Evolutionary conservation across 192 early-diverging fungal genomes (phyloP).

Genomic region (Dimargaris xerosporica): DNA sequence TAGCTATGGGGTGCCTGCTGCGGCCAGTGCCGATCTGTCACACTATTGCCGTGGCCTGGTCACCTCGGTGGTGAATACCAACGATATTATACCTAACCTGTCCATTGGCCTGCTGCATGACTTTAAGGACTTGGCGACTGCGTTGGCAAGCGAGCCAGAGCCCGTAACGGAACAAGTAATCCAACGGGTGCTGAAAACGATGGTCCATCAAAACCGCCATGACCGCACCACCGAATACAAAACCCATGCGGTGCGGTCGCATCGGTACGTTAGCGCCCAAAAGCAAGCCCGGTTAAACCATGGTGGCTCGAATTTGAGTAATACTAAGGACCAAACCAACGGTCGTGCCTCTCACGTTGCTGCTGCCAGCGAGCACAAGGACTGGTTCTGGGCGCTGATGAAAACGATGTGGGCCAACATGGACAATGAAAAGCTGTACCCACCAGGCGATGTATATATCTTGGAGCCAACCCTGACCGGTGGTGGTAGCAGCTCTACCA

Average conservation of each 20-base stretch:
- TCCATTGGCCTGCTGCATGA: slow-evolving; percentile 63
- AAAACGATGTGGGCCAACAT: slow-evolving; percentile 72
- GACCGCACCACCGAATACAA: neutral
- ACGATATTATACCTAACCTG: slow-evolving; percentile 62
- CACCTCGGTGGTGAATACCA: slow-evolving; percentile 65
- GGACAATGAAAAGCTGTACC: slow-evolving; percentile 72
- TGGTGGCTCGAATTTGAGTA: neutral
- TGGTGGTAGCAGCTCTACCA: neutral
- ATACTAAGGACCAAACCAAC: neutral
- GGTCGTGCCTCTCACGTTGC: neutral
- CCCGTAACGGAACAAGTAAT: slow-evolving; percentile 50
- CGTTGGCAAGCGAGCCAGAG: slow-evolving; percentile 37
- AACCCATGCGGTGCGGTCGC: neutral
- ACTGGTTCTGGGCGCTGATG: slow-evolving; percentile 72
- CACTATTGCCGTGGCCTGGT: slow-evolving; percentile 52
- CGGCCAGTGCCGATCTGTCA: slow-evolving; percentile 51
- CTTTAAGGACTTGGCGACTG: slow-evolving; percentile 51
- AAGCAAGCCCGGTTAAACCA: neutral
- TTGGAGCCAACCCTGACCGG: slow-evolving; percentile 13
- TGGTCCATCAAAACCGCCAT: slow-evolving; percentile 3
- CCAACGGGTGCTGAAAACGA: slow-evolving; percentile 30
- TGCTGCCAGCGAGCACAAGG: slow-evolving; percentile 32
- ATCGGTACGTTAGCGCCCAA: slow-evolving; percentile 1
- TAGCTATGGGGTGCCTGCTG: slow-evolving; percentile 70
- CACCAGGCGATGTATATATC: slow-evolving; percentile 55